phyloP scores from a whole-genome alignment of 2,329 filamentous ascomycete species.

The Aaosphaeria arxii region DNA sequence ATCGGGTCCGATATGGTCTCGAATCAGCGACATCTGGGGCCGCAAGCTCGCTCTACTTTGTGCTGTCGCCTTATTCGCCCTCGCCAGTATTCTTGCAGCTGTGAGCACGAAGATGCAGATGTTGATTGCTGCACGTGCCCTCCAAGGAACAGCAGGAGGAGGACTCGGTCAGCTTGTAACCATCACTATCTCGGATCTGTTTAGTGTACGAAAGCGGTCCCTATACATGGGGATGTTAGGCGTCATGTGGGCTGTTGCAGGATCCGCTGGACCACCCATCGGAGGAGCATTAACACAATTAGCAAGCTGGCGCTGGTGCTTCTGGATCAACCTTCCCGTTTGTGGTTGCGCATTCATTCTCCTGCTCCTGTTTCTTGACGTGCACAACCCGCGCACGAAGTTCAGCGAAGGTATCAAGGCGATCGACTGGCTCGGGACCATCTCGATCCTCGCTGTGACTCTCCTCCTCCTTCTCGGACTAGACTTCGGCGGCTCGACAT shows the following conservation, averaged over 20 bases:
- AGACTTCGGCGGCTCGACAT: constrained; percentile 70
- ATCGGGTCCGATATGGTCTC: not conserved
- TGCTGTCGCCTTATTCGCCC: not conserved
- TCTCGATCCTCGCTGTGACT: not conserved
- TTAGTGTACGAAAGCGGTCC: constrained; percentile 44
- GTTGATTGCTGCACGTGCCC: not conserved
- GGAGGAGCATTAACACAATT: constrained; percentile 45
- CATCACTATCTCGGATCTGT: constrained; percentile 52
- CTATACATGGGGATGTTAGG: constrained; percentile 48
- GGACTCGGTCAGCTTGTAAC: constrained; percentile 28
- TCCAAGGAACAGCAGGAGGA: not conserved
- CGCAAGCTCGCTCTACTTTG: constrained; percentile 9
- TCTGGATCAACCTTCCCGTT: constrained; percentile 9
- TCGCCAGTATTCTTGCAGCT: not conserved
- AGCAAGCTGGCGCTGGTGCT: constrained; percentile 46
- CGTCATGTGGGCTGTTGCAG: constrained; percentile 51
- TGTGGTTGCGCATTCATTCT: constrained; percentile 37
- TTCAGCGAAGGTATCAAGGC: constrained; percentile 42
- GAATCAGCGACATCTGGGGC: constrained; percentile 1
- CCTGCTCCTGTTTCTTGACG: constrained; percentile 47
- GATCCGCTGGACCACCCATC: constrained; percentile 47
- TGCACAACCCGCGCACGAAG: constrained; percentile 49
- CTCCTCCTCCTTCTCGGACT: constrained; percentile 67
- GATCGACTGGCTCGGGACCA: constrained; percentile 48
- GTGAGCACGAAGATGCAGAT: not conserved